Percentiles rank a stretch among this genome's conserved stretches.
These are phyloP conservation scores for Chaetomiaceae sp. DNA, from an alignment of 2,329 filamentous ascomycete genomes.

Conservation along the genomic window DNA sequence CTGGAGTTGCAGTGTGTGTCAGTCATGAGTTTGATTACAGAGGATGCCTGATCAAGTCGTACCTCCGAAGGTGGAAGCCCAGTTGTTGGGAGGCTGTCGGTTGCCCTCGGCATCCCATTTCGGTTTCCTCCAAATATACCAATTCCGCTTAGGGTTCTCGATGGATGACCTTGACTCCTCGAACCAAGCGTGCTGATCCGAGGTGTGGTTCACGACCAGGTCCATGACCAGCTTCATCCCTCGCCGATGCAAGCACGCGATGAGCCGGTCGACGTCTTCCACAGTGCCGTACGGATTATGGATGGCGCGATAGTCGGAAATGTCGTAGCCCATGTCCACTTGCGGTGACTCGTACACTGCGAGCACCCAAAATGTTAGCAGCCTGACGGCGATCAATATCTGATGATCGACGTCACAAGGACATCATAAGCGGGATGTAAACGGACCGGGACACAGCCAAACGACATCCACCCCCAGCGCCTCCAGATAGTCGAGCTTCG, in stretches of 20 bases:
- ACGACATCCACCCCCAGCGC: constrained; percentile 57
- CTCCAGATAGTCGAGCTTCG: constrained; percentile 58
- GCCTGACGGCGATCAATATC: too few species aligned
- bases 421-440: too few species aligned
- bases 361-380: too few species aligned
- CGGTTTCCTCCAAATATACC: constrained; percentile 30
- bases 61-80: constrained; percentile 55
- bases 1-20: too few species aligned
- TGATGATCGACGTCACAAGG: too few species aligned
- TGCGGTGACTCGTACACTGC: constrained; percentile 47
- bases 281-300: constrained; percentile 54
- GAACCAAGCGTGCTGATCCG: constrained; percentile 66
- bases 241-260: constrained; percentile 52
- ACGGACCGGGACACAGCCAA: constrained; percentile 42
- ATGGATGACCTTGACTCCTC: constrained; percentile 55
- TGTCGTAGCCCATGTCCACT: constrained; percentile 56
- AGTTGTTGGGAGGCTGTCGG: constrained; percentile 68
- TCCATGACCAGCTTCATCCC: constrained; percentile 69
- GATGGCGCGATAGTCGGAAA: constrained; percentile 55
- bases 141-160: constrained; percentile 59
- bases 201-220: constrained; percentile 73
- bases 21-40: too few species aligned
- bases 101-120: constrained; percentile 47
- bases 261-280: constrained; percentile 55
- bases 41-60: constrained; percentile 33